Conservation (phyloP, 257 asterid genomes). For the Lycium barbarum region DNA sequence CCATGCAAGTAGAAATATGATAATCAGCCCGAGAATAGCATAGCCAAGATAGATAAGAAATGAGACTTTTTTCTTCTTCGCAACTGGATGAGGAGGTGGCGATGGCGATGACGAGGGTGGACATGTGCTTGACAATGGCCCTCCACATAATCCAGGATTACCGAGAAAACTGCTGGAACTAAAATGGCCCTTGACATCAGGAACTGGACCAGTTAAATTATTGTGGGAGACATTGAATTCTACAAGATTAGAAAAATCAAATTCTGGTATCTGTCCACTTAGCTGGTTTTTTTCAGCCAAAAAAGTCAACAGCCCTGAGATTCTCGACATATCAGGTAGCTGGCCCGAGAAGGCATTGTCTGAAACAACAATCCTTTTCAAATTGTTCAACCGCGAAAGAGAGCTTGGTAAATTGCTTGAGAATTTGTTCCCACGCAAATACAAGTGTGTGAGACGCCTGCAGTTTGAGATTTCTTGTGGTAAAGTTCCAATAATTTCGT, state of each 20-base stretch:
- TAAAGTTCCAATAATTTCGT: conserved; percentile 50
- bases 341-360: conserved; percentile 62
- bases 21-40: conserved; percentile 52
- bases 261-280: conserved; percentile 54
- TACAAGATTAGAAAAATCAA: conserved; percentile 59
- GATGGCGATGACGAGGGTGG: conserved; percentile 50
- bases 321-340: conserved; percentile 61
- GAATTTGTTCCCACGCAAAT: conserved; percentile 52
- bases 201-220: conserved; percentile 59
- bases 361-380: conserved; percentile 59
- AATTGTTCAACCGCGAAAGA: conserved; percentile 49
- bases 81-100: conserved; percentile 27
- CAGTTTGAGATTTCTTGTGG: conserved; percentile 65
- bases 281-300: conserved; percentile 59
- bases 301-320: conserved; percentile 70
- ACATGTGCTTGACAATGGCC: conserved; percentile 51
- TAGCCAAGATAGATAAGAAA: conserved; percentile 64
- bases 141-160: conserved; percentile 71
- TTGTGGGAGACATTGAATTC: conserved; percentile 74
- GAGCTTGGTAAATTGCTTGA: conserved; percentile 60
- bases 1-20: conserved; percentile 42
- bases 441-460: conserved; percentile 58
- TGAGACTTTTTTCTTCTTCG: conserved; percentile 37
- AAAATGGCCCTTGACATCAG: conserved; percentile 52
- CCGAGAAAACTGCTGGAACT: conserved; percentile 50